phyloP scores from a whole-genome alignment of 345 rosid species.

The Cardamine chenopodiifolia region DNA sequence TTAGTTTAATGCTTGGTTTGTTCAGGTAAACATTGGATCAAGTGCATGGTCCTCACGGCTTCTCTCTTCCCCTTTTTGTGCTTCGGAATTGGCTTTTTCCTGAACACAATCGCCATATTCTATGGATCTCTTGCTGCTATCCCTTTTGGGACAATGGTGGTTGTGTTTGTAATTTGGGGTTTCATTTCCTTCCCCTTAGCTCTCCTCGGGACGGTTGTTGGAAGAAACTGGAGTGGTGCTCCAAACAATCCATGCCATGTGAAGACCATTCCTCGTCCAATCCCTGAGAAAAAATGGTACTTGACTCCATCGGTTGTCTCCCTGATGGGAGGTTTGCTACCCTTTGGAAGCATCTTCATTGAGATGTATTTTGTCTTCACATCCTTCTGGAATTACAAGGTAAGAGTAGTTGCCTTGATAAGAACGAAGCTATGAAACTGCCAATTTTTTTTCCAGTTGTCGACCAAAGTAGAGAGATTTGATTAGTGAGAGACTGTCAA shows the following conservation, averaged over 20 bases:
- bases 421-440: slow-evolving; percentile 2
- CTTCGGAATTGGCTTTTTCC: slow-evolving; percentile 84
- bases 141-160: slow-evolving; percentile 96
- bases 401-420: slow-evolving; percentile 34
- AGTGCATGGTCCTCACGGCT: slow-evolving; percentile 93
- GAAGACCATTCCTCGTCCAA: slow-evolving; percentile 94
- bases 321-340: slow-evolving; percentile 88
- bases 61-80: slow-evolving; percentile 91
- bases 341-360: slow-evolving; percentile 95
- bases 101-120: slow-evolving; percentile 88
- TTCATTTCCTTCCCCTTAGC: slow-evolving; percentile 95
- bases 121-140: slow-evolving; percentile 94
- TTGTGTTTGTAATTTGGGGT: slow-evolving; percentile 90
- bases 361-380: slow-evolving; percentile 99
- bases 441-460: not conserved
- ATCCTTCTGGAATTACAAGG: slow-evolving; percentile 99
- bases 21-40: slow-evolving; percentile 92
- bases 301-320: slow-evolving; percentile 91
- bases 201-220: slow-evolving; percentile 91
- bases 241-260: slow-evolving; percentile 97
- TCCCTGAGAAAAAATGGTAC: slow-evolving; percentile 97
- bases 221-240: slow-evolving; percentile 95
- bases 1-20: slow-evolving; percentile 3
- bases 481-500: not conserved
- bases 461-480: not conserved